Evolutionary conservation across 345 rosid genomes (phyloP).

Genomic region (Lepidium aucheri): DNA sequence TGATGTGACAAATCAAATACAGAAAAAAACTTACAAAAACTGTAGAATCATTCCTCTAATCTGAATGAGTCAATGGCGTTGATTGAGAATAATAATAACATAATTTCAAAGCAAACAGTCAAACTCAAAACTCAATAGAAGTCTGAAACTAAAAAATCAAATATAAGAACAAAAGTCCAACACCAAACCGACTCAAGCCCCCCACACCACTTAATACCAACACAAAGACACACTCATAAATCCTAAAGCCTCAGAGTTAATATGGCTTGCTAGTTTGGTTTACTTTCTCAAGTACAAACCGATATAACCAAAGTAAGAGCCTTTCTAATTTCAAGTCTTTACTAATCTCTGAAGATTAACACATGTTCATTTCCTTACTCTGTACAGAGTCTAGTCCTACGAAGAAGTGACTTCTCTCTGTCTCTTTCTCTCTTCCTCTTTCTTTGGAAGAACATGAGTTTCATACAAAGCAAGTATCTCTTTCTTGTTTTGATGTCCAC

Average conservation of each 20-base stretch:
- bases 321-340: constrained; percentile 11
- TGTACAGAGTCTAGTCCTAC: constrained; percentile 23
- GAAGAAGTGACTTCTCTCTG: constrained; percentile 6
- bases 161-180: constrained; percentile 3
- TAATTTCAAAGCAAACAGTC: background rate
- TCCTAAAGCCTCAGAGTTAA: constrained; percentile 5
- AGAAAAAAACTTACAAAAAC: background rate
- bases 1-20: background rate
- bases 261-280: background rate
- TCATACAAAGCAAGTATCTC: constrained; percentile 80
- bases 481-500: constrained; percentile 70
- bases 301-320: background rate
- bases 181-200: constrained; percentile 11
- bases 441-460: constrained; percentile 59
- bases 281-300: background rate
- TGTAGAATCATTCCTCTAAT: background rate
- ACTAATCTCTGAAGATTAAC: constrained; percentile 10
- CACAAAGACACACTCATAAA: constrained; percentile 6
- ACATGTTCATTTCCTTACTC: constrained; percentile 7
- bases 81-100: background rate
- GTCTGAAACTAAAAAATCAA: background rate
- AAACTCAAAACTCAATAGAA: background rate
- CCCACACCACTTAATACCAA: constrained; percentile 11
- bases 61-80: background rate
- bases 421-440: constrained; percentile 19